Percentiles rank a stretch among this genome's conserved stretches.
Conservation (phyloP, 2,329 filamentous ascomycete species). For the Tothia fuscella region DNA sequence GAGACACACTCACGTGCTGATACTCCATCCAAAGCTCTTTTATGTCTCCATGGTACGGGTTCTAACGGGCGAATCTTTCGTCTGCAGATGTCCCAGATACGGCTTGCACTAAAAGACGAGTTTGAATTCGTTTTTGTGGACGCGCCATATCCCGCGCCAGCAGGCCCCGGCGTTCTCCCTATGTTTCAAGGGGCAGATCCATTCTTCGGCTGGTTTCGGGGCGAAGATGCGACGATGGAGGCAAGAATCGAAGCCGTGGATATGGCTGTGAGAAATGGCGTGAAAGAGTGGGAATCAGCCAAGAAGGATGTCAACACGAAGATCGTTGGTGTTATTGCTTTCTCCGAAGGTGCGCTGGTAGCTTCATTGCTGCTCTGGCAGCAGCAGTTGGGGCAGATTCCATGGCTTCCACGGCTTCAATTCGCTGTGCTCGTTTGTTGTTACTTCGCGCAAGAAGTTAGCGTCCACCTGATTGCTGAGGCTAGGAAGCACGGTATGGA, state of each 20-base stretch:
- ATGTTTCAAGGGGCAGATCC: conserved; percentile 1
- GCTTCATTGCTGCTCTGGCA: conserved; percentile 1
- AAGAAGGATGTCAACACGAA: conserved; percentile 1
- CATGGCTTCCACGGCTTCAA: neutral
- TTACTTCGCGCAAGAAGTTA: neutral
- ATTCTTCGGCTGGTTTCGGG: conserved; percentile 1
- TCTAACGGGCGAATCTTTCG: neutral
- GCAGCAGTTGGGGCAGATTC: neutral
- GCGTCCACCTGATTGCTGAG: neutral
- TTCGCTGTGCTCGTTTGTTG: neutral
- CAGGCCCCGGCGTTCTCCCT: neutral
- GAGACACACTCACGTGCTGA: neutral
- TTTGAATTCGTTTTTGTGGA: neutral
- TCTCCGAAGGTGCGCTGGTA: conserved; percentile 1
- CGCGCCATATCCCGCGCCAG: conserved; percentile 1
- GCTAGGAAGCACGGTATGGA: neutral
- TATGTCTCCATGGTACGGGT: conserved; percentile 2
- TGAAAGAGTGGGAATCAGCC: neutral
- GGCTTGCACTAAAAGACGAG: neutral
- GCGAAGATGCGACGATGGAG: conserved; percentile 1
- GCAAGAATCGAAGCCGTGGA: neutral
- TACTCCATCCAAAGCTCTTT: conserved; percentile 1
- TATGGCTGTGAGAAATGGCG: neutral
- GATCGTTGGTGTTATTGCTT: neutral
- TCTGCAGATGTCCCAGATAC: conserved; percentile 2